Evolutionary conservation across 148 eudicot species (phyloP).

Genomic region (Talinum fruticosum): DNA sequence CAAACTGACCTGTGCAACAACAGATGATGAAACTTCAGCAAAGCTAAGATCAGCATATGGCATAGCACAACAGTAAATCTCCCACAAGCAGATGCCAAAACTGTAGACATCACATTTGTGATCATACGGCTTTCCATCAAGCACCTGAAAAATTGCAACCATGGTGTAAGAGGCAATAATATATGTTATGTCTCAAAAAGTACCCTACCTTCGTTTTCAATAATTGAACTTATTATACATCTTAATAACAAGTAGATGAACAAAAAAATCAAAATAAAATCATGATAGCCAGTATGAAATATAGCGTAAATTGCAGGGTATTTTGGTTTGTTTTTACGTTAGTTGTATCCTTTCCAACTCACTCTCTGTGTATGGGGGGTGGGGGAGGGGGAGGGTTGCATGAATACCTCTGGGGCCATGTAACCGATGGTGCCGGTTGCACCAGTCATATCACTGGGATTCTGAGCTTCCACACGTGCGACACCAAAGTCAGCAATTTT

Average conservation of each 20-base stretch:
- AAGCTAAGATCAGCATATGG: constrained; percentile 74
- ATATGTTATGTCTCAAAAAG: background rate
- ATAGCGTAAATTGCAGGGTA: background rate
- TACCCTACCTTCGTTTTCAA: background rate
- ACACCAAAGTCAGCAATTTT: constrained; percentile 97
- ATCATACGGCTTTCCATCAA: constrained; percentile 83
- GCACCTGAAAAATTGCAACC: constrained; percentile 50
- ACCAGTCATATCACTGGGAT: constrained; percentile 90
- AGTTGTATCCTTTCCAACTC: background rate
- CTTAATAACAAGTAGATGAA: background rate
- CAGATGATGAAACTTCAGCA: constrained; percentile 71
- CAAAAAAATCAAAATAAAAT: background rate
- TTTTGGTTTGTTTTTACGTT: background rate
- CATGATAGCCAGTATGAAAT: background rate
- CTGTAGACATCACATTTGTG: constrained; percentile 90
- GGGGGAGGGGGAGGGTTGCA: too few relatives aligned
- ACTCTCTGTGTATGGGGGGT: background rate
- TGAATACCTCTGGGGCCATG: constrained; percentile 88
- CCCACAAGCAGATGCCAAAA: constrained; percentile 88
- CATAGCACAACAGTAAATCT: constrained; percentile 84
- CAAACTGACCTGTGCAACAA: constrained; percentile 65
- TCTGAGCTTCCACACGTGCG: constrained; percentile 86
- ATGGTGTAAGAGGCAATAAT: background rate
- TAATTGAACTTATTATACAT: background rate
- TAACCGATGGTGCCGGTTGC: constrained; percentile 89